Base-by-base conservation (phyloP, 2,329 filamentous ascomycete species). In the Claviceps pazoutovae region DNA sequence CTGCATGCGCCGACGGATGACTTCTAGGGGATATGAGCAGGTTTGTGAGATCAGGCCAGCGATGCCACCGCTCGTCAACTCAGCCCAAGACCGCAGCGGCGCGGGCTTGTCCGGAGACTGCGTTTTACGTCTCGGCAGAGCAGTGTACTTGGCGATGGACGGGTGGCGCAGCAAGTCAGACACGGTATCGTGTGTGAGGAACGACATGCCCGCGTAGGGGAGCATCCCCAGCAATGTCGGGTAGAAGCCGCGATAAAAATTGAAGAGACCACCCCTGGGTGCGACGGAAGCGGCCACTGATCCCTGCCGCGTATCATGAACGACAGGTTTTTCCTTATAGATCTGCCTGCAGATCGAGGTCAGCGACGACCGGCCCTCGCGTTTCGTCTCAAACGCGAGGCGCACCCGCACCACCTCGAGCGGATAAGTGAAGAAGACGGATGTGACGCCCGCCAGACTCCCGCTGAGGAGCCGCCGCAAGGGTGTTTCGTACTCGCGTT, bases 371-470 rank as follows among this genome's bases (percentile, higher is more conserved):
- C 82, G 79, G 30, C 79, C 76, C 45, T 87, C 76, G 36, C 75
- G 75, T 60, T 86, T 90, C 3, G 93, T 98, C 71, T 98, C 93
- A 61, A 95, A 98, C 0, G 93, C 93, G 36, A 98, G 70, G 14
- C 93, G 86, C 51, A 98, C 93, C 39, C 93, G 79, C 50, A 97
- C 85, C 14, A 98, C 82, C 68, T 98, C 93, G 6, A 98, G 72
- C 0, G 93, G 93, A 60, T 98, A 98, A 34, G 93, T 97, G 69
- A 91, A 88, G 68, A 97, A 95, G 49, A 98, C 93, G 5, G 86
- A 93, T 1, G 89, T 88, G 55, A 94, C 83, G 53, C 93, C 91
- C 8, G 87, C 86, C 36, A 88, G 62, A 53, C 83, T 82, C 46
- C 88, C 88, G 53, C 82, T 84, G 23, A 86, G 60, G 48, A 93